phyloP scores from a whole-genome alignment of 2,329 filamentous ascomycete species.

The Scorias spongiosa region DNA sequence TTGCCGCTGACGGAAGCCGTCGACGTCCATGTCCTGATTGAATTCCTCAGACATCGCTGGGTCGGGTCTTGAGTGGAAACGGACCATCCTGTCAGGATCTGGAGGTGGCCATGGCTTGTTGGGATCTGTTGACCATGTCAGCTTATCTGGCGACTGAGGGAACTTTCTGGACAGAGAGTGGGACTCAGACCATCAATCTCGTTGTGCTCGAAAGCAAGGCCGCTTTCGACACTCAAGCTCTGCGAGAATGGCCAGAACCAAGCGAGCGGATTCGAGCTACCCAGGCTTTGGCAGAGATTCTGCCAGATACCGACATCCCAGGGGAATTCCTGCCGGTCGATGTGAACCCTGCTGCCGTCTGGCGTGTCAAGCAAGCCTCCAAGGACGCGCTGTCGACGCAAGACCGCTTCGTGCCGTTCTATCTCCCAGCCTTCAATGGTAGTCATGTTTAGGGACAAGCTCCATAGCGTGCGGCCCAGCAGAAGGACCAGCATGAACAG shows the following conservation, averaged over 20 bases:
- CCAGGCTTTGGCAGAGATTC: constrained; percentile 66
- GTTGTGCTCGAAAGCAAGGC: constrained; percentile 53
- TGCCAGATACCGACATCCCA: constrained; percentile 64
- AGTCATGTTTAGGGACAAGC: constrained; percentile 54
- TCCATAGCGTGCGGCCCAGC: constrained; percentile 45
- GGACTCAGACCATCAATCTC: constrained; percentile 50
- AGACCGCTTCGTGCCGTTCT: constrained; percentile 30
- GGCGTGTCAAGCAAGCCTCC: constrained; percentile 43
- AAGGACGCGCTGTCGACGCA: constrained; percentile 30
- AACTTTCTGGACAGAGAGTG: not conserved
- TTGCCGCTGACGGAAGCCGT: constrained; percentile 40
- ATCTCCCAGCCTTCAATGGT: constrained; percentile 68
- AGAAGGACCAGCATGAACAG: constrained; percentile 50
- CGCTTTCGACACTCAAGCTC: constrained; percentile 36
- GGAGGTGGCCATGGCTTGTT: constrained; percentile 33
- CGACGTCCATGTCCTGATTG: constrained; percentile 27
- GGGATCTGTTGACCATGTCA: constrained; percentile 20
- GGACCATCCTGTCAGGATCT: constrained; percentile 32
- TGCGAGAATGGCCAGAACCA: constrained; percentile 56
- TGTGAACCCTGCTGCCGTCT: constrained; percentile 37
- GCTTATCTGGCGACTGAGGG: constrained; percentile 38
- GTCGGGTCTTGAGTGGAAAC: constrained; percentile 12
- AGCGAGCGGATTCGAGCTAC: constrained; percentile 45
- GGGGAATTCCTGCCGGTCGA: constrained; percentile 59
- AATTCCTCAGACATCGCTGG: constrained; percentile 18